A percentile compares a stretch with the other conserved stretches of the same genome.
Evolutionary conservation across 306 rosid genomes (phyloP).

Genomic region (Leucaena leucocephala): DNA sequence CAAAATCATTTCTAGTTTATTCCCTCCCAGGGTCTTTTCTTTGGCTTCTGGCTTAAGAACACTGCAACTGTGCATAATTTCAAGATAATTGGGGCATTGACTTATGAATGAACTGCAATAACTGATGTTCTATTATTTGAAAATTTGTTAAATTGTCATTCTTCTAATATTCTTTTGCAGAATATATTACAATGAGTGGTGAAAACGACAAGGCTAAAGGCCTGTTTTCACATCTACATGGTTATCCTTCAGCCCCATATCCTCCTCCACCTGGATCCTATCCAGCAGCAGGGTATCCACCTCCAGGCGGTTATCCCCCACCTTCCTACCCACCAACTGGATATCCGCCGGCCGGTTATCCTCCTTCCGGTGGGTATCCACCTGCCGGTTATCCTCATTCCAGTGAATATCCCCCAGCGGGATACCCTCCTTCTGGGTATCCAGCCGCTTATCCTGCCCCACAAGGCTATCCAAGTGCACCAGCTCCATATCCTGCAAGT

Average conservation of each 20-base stretch:
- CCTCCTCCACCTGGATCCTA: conserved; percentile 49
- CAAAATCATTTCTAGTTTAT: background rate
- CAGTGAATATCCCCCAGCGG: conserved; percentile 15
- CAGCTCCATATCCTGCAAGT: conserved; percentile 40
- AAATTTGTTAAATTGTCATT: background rate
- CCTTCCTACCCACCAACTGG: conserved; percentile 38
- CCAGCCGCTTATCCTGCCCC: conserved; percentile 11
- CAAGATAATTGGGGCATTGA: conserved; percentile 11
- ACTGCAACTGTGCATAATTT: background rate
- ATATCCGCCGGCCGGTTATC: background rate
- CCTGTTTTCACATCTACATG: conserved; percentile 38
- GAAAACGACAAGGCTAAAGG: conserved; percentile 42
- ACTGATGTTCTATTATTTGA: conserved; percentile 11
- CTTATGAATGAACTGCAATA: background rate
- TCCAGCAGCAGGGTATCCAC: conserved; percentile 40
- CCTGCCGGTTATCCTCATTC: conserved; percentile 40
- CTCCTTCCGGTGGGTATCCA: conserved; percentile 34
- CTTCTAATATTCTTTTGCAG: background rate
- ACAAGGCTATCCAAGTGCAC: conserved; percentile 40
- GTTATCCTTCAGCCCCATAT: conserved; percentile 43
- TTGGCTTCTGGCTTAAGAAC: background rate
- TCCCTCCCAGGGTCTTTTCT: background rate
- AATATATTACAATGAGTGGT: conserved; percentile 35
- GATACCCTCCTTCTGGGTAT: conserved; percentile 40
- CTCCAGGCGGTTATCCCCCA: conserved; percentile 35